Conservation (phyloP, 2,329 filamentous ascomycete genomes). For the Aspergillus tamarii region DNA sequence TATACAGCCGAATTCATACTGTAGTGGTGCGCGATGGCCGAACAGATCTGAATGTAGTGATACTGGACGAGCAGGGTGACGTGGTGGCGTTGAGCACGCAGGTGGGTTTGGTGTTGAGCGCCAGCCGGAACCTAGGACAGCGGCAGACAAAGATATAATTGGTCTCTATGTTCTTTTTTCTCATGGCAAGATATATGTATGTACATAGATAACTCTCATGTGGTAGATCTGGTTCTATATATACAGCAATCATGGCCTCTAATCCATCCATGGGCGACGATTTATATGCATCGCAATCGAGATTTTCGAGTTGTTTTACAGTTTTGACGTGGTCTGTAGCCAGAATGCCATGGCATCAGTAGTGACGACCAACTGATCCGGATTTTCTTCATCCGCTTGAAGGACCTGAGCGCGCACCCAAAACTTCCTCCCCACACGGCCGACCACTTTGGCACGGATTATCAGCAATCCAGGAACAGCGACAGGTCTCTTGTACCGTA, state of each 20-base stretch:
- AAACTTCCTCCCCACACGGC: constrained; percentile 42
- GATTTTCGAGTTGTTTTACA: constrained; percentile 3
- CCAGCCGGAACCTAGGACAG: constrained; percentile 64
- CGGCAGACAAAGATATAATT: constrained; percentile 36
- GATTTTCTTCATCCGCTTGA: constrained; percentile 39
- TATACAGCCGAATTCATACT: constrained; percentile 66
- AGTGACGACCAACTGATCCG: constrained; percentile 38
- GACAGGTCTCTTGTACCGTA: constrained; percentile 44
- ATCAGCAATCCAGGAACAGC: constrained; percentile 40
- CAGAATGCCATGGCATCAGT: constrained; percentile 48
- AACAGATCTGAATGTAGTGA: constrained; percentile 72
- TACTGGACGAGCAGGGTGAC: constrained; percentile 67
- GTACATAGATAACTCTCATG: not conserved
- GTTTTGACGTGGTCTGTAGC: constrained; percentile 32
- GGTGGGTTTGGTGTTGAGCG: constrained; percentile 65
- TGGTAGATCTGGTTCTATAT: not conserved
- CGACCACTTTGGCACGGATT: constrained; percentile 41
- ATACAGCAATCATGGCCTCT: not conserved
- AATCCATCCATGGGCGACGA: not conserved
- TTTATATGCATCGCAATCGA: not conserved
- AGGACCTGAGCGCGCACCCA: constrained; percentile 45
- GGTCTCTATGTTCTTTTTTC: constrained; percentile 7
- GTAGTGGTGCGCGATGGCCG: constrained; percentile 72
- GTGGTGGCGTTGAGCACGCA: constrained; percentile 71
- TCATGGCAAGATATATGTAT: constrained; percentile 17